Percentiles rank a stretch among this genome's conserved stretches.
phyloP scores from a whole-genome alignment of 176 grass and related monocot genomes.

The Dactylis glomerata region DNA sequence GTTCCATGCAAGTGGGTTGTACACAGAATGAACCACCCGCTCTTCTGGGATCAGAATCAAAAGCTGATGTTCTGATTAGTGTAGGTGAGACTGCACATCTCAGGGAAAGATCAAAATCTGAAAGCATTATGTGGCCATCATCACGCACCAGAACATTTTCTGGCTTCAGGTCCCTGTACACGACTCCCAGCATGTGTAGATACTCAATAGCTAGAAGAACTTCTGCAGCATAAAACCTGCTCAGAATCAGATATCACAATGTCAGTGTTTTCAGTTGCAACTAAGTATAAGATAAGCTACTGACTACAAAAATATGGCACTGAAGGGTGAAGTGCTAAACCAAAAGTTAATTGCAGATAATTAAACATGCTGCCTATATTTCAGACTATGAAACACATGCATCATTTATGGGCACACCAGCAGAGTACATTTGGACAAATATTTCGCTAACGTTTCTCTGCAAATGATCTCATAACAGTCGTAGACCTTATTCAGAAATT shows the following conservation, averaged over 20 bases:
- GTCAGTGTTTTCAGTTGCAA: constrained; percentile 14
- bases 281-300: not conserved
- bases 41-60: constrained; percentile 55
- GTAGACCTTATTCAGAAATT: not conserved
- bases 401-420: not conserved
- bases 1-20: constrained; percentile 86
- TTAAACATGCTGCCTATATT: not conserved
- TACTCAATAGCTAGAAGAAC: constrained; percentile 88
- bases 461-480: not conserved
- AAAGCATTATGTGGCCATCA: constrained; percentile 98
- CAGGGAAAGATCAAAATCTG: constrained; percentile 90
- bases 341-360: not conserved
- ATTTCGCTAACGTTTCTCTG: constrained; percentile 7
- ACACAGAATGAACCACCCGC: constrained; percentile 66
- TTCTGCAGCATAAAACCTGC: constrained; percentile 97
- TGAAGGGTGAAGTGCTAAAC: not conserved
- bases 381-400: not conserved
- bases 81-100: constrained; percentile 82
- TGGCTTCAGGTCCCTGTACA: constrained; percentile 92
- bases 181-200: constrained; percentile 92
- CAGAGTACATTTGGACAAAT: not conserved
- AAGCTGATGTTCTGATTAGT: constrained; percentile 63
- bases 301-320: not conserved
- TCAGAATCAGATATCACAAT: constrained; percentile 9
- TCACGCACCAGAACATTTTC: constrained; percentile 93